These are phyloP conservation scores for Hebeloma cylindrosporum DNA, from an alignment of 768 basidiomycete genomes.

Conservation along the genomic window DNA sequence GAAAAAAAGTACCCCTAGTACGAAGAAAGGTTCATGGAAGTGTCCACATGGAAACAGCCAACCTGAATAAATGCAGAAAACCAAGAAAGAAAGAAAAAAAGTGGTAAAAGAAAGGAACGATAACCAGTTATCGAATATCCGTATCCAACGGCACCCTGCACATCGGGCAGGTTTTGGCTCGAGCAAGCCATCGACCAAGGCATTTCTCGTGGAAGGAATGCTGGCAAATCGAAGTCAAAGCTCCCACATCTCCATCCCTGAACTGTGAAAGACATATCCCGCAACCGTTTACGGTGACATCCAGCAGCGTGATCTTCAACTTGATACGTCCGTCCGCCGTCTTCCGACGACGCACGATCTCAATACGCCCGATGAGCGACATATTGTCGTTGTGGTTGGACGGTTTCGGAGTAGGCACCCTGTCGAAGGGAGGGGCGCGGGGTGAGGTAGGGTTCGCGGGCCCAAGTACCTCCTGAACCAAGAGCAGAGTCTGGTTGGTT, in stretches of 20 bases:
- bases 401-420: slow-evolving; percentile 10
- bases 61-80: no score
- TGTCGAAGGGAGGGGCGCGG: slow-evolving; percentile 5
- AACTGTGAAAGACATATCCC: slow-evolving; percentile 75
- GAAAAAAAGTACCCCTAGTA: no score
- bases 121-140: slow-evolving; percentile 29
- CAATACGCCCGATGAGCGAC: slow-evolving; percentile 45
- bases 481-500: slow-evolving; percentile 49
- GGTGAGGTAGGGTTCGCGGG: slow-evolving; percentile 37
- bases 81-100: slow-evolving; percentile 7
- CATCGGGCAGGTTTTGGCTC: slow-evolving; percentile 62
- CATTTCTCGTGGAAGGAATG: slow-evolving; percentile 71
- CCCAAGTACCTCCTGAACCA: slow-evolving; percentile 63
- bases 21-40: no score
- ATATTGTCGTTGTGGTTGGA: slow-evolving; percentile 28
- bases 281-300: slow-evolving; percentile 65
- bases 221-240: slow-evolving; percentile 55
- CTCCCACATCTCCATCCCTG: slow-evolving; percentile 54
- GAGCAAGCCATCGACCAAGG: slow-evolving; percentile 59
- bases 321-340: slow-evolving; percentile 68
- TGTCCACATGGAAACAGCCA: no score
- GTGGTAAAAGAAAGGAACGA: slow-evolving; percentile 7
- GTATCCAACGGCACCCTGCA: slow-evolving; percentile 51
- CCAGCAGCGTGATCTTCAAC: slow-evolving; percentile 65
- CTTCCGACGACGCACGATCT: slow-evolving; percentile 57